Conservation (phyloP, 2,329 filamentous ascomycete species). For the Pseudopyrenochaeta lycopersici region DNA sequence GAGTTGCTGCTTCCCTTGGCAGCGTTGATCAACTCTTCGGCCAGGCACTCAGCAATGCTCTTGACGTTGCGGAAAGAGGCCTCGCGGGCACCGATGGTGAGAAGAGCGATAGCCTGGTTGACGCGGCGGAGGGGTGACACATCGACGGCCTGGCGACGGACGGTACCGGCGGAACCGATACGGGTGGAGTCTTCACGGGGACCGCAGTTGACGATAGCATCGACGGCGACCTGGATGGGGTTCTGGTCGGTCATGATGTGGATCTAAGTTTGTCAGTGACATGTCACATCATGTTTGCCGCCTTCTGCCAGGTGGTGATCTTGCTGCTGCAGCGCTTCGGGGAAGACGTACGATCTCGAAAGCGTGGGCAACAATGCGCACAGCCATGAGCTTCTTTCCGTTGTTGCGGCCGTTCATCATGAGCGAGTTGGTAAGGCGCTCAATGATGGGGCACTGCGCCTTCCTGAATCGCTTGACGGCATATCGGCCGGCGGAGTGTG, state of each 20-base stretch:
- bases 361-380: conserved; percentile 97
- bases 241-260: conserved; percentile 99
- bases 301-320: neutral
- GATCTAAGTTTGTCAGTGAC: conserved; percentile 68
- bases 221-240: conserved; percentile 99
- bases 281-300: neutral
- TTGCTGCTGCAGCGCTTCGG: neutral
- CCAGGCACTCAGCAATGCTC: conserved; percentile 98
- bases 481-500: conserved; percentile 98
- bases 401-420: conserved; percentile 99
- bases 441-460: conserved; percentile 99
- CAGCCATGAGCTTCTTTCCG: conserved; percentile 99
- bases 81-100: conserved; percentile 98
- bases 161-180: conserved; percentile 99
- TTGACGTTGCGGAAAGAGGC: conserved; percentile 99
- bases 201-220: conserved; percentile 99
- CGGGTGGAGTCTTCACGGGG: conserved; percentile 99
- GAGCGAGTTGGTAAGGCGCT: conserved; percentile 99
- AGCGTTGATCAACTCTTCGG: conserved; percentile 99
- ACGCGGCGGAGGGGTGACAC: conserved; percentile 98
- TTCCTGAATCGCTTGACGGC: conserved; percentile 99
- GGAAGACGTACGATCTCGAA: conserved; percentile 93
- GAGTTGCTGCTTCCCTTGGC: conserved; percentile 99
- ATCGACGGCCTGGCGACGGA: conserved; percentile 99
- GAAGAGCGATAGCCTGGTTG: conserved; percentile 99